Evolutionary conservation across 495 filamentous ascomycete species (phyloP), one percentile per base, ranked within the genome.

Genomic region (Aspergillus affinis): DNA sequence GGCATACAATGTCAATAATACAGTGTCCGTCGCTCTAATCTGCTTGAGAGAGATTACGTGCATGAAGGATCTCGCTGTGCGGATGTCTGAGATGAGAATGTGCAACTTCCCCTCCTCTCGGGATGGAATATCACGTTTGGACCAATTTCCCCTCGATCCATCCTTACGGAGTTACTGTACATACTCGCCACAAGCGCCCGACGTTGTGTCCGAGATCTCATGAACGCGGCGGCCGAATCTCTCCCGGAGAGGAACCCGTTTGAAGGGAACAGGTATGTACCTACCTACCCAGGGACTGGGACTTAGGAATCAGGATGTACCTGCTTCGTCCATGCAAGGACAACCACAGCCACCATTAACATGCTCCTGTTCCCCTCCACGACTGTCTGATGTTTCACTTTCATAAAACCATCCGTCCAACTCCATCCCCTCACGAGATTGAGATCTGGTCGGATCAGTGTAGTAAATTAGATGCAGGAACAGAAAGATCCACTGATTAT

Each of bases 391-490:
- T 60, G 61, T 64, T 49, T 64, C 57, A 64, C 57, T 41, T 41
- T 41, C 36, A 41, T 41, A 17, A 41, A 10, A 41, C 1, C 36
- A 41, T 30, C 41, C n/a, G n/a, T n/a, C n/a, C n/a, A n/a, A n/a
- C n/a, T n/a, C n/a, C n/a, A n/a, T n/a, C 48, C 41, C 29, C 20
- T n/a, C 20, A n/a, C 29, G 19, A 45, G 55, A 48, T 58, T 58
- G 55, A 58, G 55, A 62, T 59, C 55, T 58, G 60, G 51, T 29
- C 55, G 55, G 51, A 55, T 46, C 60, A n/a, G 29, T 48, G 32
- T 61, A 18, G 41, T 48, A 21, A 46, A 53, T 61, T 26, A 48
- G 54, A 64, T 45, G 61, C 61, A 64, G 61, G 57, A 64, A 64
- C 61, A 60, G 10, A 23, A 23, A 18, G 32, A 57, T 57, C 57